Conservation (phyloP, 345 rosid species). For the Gossypium rotundifolium region DNA sequence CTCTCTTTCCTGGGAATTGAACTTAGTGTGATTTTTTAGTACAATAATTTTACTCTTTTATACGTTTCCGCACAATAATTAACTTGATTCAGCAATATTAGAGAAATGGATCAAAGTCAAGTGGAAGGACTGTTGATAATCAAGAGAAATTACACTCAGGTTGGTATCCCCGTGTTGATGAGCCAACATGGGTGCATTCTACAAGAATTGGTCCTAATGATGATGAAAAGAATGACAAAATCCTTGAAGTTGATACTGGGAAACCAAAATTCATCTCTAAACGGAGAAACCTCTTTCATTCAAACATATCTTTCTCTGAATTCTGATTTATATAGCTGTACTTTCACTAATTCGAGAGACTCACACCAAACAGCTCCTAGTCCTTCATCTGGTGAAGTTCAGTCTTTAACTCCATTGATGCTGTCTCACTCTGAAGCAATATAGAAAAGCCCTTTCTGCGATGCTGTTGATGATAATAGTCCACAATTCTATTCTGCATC, state of each 20-base stretch:
- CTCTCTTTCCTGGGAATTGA: no score
- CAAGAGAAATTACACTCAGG: slow-evolving; percentile 25
- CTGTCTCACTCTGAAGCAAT: slow-evolving; percentile 27
- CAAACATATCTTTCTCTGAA: slow-evolving; percentile 25
- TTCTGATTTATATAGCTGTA: slow-evolving; percentile 36
- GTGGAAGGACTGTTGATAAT: slow-evolving; percentile 24
- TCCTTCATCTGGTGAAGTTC: slow-evolving; percentile 53
- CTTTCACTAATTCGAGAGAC: slow-evolving; percentile 44
- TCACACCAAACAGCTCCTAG: slow-evolving; percentile 47
- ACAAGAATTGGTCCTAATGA: slow-evolving; percentile 20
- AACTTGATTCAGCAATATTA: slow-evolving; percentile 20
- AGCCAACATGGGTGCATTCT: slow-evolving; percentile 26
- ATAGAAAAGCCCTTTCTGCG: slow-evolving; percentile 41
- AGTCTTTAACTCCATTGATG: slow-evolving; percentile 38
- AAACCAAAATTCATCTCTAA: slow-evolving; percentile 41
- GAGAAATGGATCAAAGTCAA: slow-evolving; percentile 62
- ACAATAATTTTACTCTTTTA: no score
- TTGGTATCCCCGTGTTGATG: slow-evolving; percentile 23
- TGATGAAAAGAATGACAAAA: slow-evolving; percentile 57
- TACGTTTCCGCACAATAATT: no score
- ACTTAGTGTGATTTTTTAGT: no score
- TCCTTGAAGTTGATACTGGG: slow-evolving; percentile 63
- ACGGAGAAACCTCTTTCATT: slow-evolving; percentile 45
- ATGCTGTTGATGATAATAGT: slow-evolving; percentile 52
- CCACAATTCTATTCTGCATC: slow-evolving; percentile 73